A percentile compares a stretch with the other conserved stretches of the same genome.
Conservation (phyloP, 108 stramenopile genomes). For the Bacterosira constricta region DNA sequence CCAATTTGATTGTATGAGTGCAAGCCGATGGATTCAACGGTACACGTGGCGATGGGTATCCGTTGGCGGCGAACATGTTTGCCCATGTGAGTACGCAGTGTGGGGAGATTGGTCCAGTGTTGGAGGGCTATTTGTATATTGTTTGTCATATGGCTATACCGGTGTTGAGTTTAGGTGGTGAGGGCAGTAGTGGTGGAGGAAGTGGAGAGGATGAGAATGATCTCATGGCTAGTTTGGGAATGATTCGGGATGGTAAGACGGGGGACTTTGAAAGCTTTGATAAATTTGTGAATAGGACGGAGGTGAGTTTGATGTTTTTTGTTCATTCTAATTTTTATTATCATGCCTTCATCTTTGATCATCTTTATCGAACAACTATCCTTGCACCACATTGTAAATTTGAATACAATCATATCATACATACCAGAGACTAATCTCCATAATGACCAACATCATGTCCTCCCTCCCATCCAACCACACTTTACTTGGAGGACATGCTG, state of each 20-base stretch:
- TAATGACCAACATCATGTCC: conserved; percentile 82
- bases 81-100: conserved; percentile 63
- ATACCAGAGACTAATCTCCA: conserved; percentile 63
- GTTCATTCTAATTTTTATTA: too few species aligned
- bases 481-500: conserved; percentile 74
- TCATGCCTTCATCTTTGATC: too few species aligned
- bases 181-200: background rate
- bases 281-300: conserved; percentile 77
- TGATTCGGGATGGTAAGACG: conserved; percentile 66
- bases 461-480: conserved; percentile 63
- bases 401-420: too few species aligned
- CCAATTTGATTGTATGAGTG: conserved; percentile 73
- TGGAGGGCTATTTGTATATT: conserved; percentile 83
- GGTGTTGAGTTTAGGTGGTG: conserved; percentile 47
- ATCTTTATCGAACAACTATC: too few species aligned
- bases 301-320: conserved; percentile 34
- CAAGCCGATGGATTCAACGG: conserved; percentile 90
- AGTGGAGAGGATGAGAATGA: conserved; percentile 45
- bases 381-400: too few species aligned
- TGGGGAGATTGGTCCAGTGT: conserved; percentile 58
- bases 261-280: conserved; percentile 87
- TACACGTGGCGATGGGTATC: conserved; percentile 85
- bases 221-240: conserved; percentile 85
- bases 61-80: conserved; percentile 73
- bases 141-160: conserved; percentile 87